Percentiles rank a stretch among this genome's conserved stretches.
Conservation (phyloP, 345 rosid species). For the Camelina neglecta region DNA sequence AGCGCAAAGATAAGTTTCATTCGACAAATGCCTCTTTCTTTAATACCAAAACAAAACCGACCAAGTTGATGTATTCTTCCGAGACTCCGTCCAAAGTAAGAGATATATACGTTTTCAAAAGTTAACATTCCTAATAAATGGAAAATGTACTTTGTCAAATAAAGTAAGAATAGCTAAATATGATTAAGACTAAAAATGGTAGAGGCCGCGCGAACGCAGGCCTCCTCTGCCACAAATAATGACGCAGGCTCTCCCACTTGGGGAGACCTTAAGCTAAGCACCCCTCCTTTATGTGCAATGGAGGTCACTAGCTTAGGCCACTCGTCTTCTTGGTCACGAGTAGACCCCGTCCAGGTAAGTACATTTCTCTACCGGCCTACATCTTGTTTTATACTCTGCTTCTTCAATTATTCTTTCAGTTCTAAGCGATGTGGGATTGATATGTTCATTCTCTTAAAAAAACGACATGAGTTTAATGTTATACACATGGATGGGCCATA, state of each 20-base stretch:
- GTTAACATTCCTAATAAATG: no score
- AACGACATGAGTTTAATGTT: background rate
- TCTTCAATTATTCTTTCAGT: background rate
- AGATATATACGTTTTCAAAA: no score
- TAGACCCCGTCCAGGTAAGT: slow-evolving; percentile 3
- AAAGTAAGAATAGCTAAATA: no score
- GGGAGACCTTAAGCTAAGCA: background rate
- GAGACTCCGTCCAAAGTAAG: no score
- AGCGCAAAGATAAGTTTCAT: slow-evolving; percentile 25
- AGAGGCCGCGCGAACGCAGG: background rate
- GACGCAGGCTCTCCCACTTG: slow-evolving; percentile 9
- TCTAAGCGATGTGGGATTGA: background rate
- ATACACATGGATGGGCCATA: background rate
- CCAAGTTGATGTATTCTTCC: no score
- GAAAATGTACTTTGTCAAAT: no score
- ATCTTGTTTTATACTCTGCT: background rate
- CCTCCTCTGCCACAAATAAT: background rate
- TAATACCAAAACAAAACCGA: no score
- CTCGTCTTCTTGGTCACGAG: background rate
- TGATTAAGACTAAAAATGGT: background rate
- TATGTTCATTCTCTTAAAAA: background rate
- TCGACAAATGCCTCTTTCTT: background rate
- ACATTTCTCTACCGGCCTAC: background rate
- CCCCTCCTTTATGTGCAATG: background rate
- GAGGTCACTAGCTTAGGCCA: background rate